Evolutionary conservation across 192 early-diverging fungal genomes (phyloP), one percentile per base, ranked within the genome.

Genomic region (Podochytrium sp.): DNA sequence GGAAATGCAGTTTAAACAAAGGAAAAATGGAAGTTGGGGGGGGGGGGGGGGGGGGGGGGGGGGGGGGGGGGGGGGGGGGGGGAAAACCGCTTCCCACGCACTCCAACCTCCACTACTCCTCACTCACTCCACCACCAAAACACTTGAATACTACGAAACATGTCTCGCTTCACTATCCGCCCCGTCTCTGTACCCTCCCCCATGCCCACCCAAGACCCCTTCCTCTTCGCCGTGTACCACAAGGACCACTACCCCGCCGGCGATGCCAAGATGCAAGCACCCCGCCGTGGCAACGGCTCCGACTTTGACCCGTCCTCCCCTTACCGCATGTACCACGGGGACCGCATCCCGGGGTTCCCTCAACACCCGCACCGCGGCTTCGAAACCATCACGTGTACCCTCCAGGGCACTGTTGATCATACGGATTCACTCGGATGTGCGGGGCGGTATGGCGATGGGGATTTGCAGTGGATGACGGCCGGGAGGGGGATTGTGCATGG

Each of bases 391-490:
- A 91, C 89, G 2, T 86, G 83, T 77, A 86, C 89, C 77, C 63
- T 90, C 27, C 67, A 84, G 56, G 90, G 90, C 27, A 71, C 71
- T 29, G 68, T 90, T 57, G 64, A 82, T 37, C 89, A 91, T 72
- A 80, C 84, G 63, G 90, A 91, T 59, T 90, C 81, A 66, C 68
- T 76, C 50, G 88, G 88, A 49, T 77, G 87, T 77, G 76, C 75
- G 50, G 85, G 85, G n/a, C 59, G 65, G 0, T 80, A 82, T 47
- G 64, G 62, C 27, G 70, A 79, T n/a, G 83, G 83, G 30, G 83
- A 82, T 67, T 38, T 87, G 20, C 87, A 89, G 74, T 91, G 89
- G 90, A 90, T 89, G 83, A 91, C 89, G 14, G 88, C 89, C 12
- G 90, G 90, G 4, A 76, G 81, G 52, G 90, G 90, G 7, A 87